Evolutionary conservation across 306 rosid species (phyloP), one percentile per base, ranked within the genome.

Genomic region (Senna siamea): DNA sequence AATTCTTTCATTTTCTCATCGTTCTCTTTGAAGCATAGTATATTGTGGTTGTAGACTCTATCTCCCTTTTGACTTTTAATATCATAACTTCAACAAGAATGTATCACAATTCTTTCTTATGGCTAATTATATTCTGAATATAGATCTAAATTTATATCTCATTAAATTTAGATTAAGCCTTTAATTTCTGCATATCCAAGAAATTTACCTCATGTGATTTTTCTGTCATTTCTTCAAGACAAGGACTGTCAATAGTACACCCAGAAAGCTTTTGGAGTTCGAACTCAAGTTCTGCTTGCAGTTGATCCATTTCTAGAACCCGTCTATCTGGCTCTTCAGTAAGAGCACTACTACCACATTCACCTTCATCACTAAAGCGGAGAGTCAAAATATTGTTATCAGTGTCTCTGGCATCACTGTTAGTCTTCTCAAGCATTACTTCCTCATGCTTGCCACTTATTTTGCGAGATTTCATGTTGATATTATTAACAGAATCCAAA

Each of bases 271-370:
- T 85, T 82, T 80, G 87, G 37, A 91, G 80, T 80, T 91, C 97
- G 40, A 84, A 76, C 52, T 84, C 92, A 37, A 91, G 92, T 77
- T 91, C 97, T 60, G 92, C 92, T 84, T 89, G 90, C 76, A 91
- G 71, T 75, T 83, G 85, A 83, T 85, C 88, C 83, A 89, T 87
- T 77, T 84, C 90, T 40, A 38, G 76, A 47, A 60, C 60, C 60
- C 46, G 84, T 6, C 72, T 73, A 43, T 76, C 87, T 50, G 82
- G 86, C 53, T 89, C 94, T 80, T 89, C 97, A 6, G 97, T 87
- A 53, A 91, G 85, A 76, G 77, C 85, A 78, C 97, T 87, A 79
- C 92, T 88, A 40, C 76, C 83, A 79, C 84, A 87, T 72, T 79
- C 92, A 10, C 82, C 86, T 69, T 81, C 79, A 44, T 80, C 89